A percentile compares a stretch with the other conserved stretches of the same genome.
Evolutionary conservation across 768 basidiomycete genomes (phyloP).

Genomic region (Thelephora aurantiotincta): DNA sequence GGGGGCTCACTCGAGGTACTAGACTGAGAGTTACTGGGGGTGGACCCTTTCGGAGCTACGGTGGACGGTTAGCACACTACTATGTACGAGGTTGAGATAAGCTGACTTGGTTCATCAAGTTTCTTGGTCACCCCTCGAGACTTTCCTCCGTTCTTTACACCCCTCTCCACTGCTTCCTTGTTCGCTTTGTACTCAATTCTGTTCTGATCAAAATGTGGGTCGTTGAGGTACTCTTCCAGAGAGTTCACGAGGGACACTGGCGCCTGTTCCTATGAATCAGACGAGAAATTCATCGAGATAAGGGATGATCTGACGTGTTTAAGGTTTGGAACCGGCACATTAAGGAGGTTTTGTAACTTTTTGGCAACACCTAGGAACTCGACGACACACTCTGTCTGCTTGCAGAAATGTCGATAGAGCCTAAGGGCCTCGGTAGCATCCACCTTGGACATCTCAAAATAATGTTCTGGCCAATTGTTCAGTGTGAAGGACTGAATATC

Average conservation of each 20-base stretch:
- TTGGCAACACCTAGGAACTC: constrained; percentile 87
- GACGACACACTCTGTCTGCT: constrained; percentile 83
- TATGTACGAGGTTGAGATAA: not conserved
- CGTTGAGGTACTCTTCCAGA: constrained; percentile 89
- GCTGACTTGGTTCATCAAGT: not conserved
- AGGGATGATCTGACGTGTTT: constrained; percentile 51
- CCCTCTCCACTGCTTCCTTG: constrained; percentile 47
- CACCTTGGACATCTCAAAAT: constrained; percentile 95
- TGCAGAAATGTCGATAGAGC: constrained; percentile 91
- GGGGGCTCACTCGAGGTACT: constrained; percentile 11
- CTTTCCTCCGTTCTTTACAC: constrained; percentile 14
- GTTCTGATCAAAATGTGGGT: constrained; percentile 95
- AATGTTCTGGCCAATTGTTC: constrained; percentile 51
- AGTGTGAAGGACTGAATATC: constrained; percentile 16
- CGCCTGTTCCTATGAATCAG: constrained; percentile 37
- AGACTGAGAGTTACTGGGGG: constrained; percentile 11
- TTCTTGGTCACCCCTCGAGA: constrained; percentile 13
- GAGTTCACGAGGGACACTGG: constrained; percentile 90
- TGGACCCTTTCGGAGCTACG: constrained; percentile 4
- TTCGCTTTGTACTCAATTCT: constrained; percentile 81
- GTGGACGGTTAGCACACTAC: constrained; percentile 7
- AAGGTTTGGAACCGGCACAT: constrained; percentile 87
- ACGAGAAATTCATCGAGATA: not conserved
- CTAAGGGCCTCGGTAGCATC: constrained; percentile 76
- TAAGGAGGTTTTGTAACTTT: constrained; percentile 85